A percentile compares a stretch with the other conserved stretches of the same genome.
These are phyloP conservation scores for Parascedosporium putredinis DNA, from an alignment of 2,329 filamentous ascomycete genomes.

Conservation along the genomic window DNA sequence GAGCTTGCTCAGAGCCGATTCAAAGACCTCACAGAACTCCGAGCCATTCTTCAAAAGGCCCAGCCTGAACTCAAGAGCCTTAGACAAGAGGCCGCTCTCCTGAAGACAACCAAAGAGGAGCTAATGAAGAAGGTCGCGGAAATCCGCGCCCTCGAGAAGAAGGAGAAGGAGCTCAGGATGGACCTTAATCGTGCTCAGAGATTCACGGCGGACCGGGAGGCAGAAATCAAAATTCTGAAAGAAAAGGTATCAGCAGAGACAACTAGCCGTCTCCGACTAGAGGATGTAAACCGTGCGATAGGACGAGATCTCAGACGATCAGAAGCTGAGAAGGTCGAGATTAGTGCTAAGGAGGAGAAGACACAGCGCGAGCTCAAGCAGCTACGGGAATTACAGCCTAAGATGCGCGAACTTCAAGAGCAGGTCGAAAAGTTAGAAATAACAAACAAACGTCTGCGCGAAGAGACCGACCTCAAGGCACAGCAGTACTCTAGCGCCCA, in stretches of 20 bases:
- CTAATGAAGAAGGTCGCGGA: constrained; percentile 48
- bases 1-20: constrained; percentile 79
- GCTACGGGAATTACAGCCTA: constrained; percentile 57
- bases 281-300: constrained; percentile 66
- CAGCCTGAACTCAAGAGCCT: constrained; percentile 78
- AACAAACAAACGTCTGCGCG: constrained; percentile 57
- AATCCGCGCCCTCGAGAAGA: constrained; percentile 66
- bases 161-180: constrained; percentile 68
- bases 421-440: constrained; percentile 57
- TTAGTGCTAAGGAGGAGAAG: constrained; percentile 63
- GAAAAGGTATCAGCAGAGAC: constrained; percentile 71
- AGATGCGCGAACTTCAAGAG: constrained; percentile 59
- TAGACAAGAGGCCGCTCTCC: constrained; percentile 62
- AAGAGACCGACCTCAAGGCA: constrained; percentile 74
- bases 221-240: constrained; percentile 65
- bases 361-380: constrained; percentile 58
- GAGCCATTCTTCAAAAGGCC: constrained; percentile 69
- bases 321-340: constrained; percentile 70
- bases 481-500: constrained; percentile 81
- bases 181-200: constrained; percentile 64
- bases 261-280: constrained; percentile 58
- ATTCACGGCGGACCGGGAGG: constrained; percentile 61
- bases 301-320: constrained; percentile 68
- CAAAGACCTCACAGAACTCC: constrained; percentile 74
- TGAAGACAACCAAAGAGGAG: constrained; percentile 69